Percentiles rank a stretch among this genome's conserved stretches.
These are phyloP conservation scores for Solanum sparsipilum DNA, from an alignment of 257 asterid genomes.

Conservation along the genomic window DNA sequence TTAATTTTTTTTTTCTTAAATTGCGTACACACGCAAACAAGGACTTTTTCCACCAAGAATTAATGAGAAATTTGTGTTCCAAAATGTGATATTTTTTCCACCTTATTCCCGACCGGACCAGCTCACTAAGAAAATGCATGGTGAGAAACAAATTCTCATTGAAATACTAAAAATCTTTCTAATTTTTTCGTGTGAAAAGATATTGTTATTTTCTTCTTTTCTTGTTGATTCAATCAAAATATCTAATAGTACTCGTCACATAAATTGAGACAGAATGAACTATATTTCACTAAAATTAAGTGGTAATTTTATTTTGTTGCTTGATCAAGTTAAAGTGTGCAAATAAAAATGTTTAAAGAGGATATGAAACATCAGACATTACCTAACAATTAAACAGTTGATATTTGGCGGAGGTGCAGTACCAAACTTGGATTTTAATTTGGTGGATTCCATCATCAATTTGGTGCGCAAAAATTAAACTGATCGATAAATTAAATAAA, in stretches of 20 bases:
- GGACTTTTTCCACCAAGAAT: background rate
- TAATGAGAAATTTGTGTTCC: background rate
- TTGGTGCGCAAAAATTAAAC: too few relatives aligned
- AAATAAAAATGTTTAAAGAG: background rate
- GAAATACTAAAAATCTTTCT: background rate
- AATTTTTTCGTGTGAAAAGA: background rate
- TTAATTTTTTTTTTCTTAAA: too few relatives aligned
- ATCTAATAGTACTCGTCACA: background rate
- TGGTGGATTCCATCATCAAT: background rate
- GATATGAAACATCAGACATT: background rate
- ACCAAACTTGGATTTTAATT: too few relatives aligned
- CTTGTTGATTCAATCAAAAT: background rate
- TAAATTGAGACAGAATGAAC: background rate
- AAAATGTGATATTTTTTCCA: background rate
- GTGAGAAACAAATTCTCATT: background rate
- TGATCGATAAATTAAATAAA: background rate
- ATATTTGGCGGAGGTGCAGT: background rate
- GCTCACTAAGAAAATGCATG: background rate
- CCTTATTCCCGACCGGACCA: rapidly evolving
- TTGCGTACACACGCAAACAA: background rate
- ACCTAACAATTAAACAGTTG: background rate
- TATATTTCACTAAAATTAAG: background rate
- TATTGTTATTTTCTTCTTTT: background rate
- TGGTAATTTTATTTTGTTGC: background rate
- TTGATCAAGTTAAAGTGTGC: background rate